These are phyloP conservation scores for Fraxinus quadrangulata DNA, from an alignment of 257 asterid genomes.

Conservation along the genomic window DNA sequence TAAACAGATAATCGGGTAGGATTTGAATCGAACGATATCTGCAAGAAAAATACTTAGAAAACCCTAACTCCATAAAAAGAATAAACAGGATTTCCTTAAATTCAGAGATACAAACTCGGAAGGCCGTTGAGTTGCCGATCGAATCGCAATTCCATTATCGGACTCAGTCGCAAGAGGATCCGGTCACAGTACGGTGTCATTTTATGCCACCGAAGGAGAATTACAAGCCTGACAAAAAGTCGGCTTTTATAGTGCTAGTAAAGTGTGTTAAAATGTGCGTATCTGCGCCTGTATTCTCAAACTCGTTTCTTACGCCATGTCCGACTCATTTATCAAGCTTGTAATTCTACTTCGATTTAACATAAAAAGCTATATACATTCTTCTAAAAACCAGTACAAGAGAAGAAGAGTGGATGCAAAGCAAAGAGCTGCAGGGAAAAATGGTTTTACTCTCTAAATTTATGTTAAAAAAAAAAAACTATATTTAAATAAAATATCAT, in stretches of 20 bases:
- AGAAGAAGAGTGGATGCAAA: too few relatives aligned
- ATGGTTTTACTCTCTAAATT: too few relatives aligned
- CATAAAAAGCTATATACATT: neutral
- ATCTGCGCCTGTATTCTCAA: too few relatives aligned
- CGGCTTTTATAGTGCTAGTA: neutral
- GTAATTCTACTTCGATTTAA: neutral
- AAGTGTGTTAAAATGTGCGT: neutral
- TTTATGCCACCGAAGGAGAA: neutral
- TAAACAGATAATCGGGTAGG: neutral
- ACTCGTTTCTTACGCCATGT: neutral
- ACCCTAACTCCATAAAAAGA: neutral
- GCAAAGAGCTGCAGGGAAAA: too few relatives aligned
- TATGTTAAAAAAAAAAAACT: too few relatives aligned
- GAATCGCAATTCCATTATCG: neutral
- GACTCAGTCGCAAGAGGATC: neutral
- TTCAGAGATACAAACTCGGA: neutral
- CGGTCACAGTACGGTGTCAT: neutral
- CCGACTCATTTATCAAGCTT: too few relatives aligned
- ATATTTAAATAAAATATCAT: too few relatives aligned
- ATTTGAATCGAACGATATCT: neutral
- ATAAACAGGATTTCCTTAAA: neutral
- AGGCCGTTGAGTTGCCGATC: neutral
- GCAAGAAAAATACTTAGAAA: neutral
- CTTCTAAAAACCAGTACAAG: too few relatives aligned
- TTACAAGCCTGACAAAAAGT: neutral